A percentile compares a stretch with the other conserved stretches of the same genome.
Conservation (phyloP, 2,329 filamentous ascomycete genomes). For the Nakataea oryzae region DNA sequence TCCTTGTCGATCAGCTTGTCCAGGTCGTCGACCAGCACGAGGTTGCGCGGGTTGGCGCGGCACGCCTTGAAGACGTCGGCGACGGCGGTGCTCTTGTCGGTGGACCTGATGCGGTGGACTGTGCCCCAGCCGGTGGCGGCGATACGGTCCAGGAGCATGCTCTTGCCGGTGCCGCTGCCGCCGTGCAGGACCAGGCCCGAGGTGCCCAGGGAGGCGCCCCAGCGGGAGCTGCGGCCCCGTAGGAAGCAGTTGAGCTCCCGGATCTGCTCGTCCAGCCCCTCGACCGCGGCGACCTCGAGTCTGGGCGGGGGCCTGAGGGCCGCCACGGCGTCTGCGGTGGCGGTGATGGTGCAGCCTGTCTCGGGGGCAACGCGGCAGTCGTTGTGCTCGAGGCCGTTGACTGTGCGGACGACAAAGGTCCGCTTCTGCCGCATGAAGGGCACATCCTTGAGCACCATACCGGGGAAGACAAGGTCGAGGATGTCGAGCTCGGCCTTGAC, state of each 20-base stretch:
- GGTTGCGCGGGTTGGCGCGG: constrained; percentile 56
- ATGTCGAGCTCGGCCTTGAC: constrained; percentile 19
- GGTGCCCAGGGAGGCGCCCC: constrained; percentile 18
- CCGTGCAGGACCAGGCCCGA: constrained; percentile 68
- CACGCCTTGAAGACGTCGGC: constrained; percentile 62
- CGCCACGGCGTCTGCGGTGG: constrained; percentile 8
- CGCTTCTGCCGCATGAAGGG: constrained; percentile 44
- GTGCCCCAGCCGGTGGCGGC: constrained; percentile 59
- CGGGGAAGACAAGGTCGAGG: constrained; percentile 59
- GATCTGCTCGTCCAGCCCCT: constrained; percentile 57
- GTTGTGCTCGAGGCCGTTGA: constrained; percentile 38
- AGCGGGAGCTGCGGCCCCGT: constrained; percentile 7
- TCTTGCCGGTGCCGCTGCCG: constrained; percentile 77
- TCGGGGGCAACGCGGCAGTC: constrained; percentile 31
- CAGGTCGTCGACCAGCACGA: constrained; percentile 71
- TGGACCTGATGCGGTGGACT: constrained; percentile 49
- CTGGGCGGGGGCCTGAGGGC: constrained; percentile 13
- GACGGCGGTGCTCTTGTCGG: constrained; percentile 48
- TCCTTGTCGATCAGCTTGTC: constrained; percentile 58
- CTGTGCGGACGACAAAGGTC: constrained; percentile 46
- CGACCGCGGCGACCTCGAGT: constrained; percentile 46
- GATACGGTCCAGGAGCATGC: constrained; percentile 58
- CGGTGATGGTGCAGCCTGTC: constrained; percentile 17
- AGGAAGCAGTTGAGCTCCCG: constrained; percentile 58
- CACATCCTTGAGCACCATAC: constrained; percentile 59